Evolutionary conservation across 2,329 filamentous ascomycete genomes (phyloP).

Genomic region (Hawksworthiomyces lignivorus): DNA sequence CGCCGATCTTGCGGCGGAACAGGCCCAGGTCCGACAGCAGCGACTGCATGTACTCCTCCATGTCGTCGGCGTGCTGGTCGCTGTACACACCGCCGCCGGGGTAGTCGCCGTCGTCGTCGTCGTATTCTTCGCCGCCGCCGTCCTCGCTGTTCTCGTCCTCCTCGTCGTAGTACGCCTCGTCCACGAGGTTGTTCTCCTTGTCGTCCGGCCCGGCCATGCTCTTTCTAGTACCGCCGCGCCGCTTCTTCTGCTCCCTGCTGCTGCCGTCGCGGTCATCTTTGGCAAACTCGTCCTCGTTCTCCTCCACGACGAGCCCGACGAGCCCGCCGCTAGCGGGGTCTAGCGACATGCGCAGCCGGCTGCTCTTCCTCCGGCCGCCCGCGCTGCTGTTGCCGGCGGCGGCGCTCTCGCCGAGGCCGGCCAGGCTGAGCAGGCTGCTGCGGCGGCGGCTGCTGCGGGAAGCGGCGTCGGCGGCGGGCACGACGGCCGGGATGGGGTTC

Average conservation of each 20-base stretch:
- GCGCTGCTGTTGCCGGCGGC: conserved; percentile 19
- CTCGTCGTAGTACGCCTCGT: conserved; percentile 20
- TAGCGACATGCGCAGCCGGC: conserved; percentile 12
- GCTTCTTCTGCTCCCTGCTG: too few species aligned
- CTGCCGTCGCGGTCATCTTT: not conserved
- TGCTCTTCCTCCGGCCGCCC: conserved; percentile 3
- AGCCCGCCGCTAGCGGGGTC: conserved; percentile 2
- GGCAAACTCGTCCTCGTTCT: conserved; percentile 11
- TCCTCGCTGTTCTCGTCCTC: conserved; percentile 45
- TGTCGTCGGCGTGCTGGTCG: conserved; percentile 50
- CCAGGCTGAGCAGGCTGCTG: conserved; percentile 3
- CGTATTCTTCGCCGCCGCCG: conserved; percentile 36
- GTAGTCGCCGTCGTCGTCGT: conserved; percentile 36
- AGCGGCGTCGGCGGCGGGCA: conserved; percentile 21
- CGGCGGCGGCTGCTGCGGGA: not conserved
- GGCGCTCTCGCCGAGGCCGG: not conserved
- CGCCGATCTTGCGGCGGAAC: conserved; percentile 78
- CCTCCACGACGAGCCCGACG: conserved; percentile 13
- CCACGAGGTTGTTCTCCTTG: conserved; percentile 19
- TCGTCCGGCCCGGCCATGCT: too few species aligned
- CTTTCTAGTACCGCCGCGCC: too few species aligned
- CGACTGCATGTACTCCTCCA: conserved; percentile 79
- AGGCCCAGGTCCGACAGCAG: conserved; percentile 72
- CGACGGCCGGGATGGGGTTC: conserved; percentile 72
- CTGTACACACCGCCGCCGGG: conserved; percentile 36